Evolutionary conservation across 768 basidiomycete genomes (phyloP), one percentile per base, ranked within the genome.

Genomic region (Arthromyces matolae): DNA sequence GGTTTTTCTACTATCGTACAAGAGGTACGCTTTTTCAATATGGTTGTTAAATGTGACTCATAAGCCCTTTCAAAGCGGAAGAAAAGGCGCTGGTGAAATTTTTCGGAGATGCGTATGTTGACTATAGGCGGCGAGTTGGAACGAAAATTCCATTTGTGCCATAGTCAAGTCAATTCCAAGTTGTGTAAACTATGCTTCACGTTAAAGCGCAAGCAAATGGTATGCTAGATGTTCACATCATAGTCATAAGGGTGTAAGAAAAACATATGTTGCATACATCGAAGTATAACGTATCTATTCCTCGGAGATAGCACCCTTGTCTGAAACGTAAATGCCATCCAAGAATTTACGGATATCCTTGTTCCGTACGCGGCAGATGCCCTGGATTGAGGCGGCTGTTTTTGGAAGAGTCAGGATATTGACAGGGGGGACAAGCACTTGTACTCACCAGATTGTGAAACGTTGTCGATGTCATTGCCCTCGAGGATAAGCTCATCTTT

Each of bases 311-410:
- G 84, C 84, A 50, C 81, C 80, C 73, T 81, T 85, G 61, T 87
- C 86, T 29, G 91, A 93, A 52, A 93, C 90, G 60, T 93, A 93
- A 72, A 93, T 81, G 68, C 91, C 89, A 65, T 94, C 91, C 67
- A 96, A 77, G 80, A 97, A 96, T 79, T 97, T 96, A 62, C 95
- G 92, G 73, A 98, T 97, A 79, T 95, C 95, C 79, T 99, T 99
- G 86, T 98, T 96, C 71, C 92, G 88, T 63, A 99, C 96, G 59
- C 86, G 83, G 77, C 93, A 96, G 52, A 87, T 78, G 59, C 94
- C 94, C 68, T 98, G 96, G 66, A 99, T 98, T 33, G 90, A 90
- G 38, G 96, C 96, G 52, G 96, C 93, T 86, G 52, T 34, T 18
- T 16, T 39, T 2, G 43, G 23, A 49, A 20, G 24, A 38, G 37